A percentile compares a stretch with the other conserved stretches of the same genome.
Conservation (phyloP, 2,329 filamentous ascomycete species). For the Phyllosticta citribraziliensis region DNA sequence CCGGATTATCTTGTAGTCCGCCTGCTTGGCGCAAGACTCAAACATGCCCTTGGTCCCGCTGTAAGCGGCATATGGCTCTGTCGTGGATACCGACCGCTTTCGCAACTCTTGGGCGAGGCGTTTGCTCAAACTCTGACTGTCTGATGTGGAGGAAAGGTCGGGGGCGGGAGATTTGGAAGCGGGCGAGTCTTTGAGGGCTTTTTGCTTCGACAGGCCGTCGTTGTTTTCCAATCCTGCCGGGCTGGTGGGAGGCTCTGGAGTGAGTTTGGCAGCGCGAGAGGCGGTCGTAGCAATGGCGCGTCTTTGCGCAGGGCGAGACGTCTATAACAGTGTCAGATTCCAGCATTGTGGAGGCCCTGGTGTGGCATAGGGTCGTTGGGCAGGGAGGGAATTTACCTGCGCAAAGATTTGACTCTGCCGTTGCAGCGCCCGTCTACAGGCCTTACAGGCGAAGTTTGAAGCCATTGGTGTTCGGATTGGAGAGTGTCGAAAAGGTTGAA, state of each 20-base stretch:
- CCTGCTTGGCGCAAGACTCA: conserved; percentile 61
- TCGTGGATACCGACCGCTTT: conserved; percentile 24
- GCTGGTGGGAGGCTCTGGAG: background rate
- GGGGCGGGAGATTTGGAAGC: conserved; percentile 13
- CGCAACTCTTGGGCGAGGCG: conserved; percentile 21
- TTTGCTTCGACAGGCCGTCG: conserved; percentile 12
- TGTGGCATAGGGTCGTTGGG: conserved; percentile 11
- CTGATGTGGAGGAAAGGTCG: background rate
- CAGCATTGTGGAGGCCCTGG: background rate
- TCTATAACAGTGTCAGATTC: conserved; percentile 2
- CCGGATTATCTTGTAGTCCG: conserved; percentile 66
- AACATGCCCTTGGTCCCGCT: conserved; percentile 70
- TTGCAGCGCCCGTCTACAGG: conserved; percentile 23
- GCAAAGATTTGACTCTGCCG: conserved; percentile 1
- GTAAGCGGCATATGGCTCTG: conserved; percentile 67
- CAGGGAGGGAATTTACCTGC: conserved; percentile 2
- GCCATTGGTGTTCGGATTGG: conserved; percentile 20
- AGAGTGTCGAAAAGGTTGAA: background rate
- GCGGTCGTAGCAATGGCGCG: background rate
- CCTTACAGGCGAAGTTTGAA: conserved; percentile 26
- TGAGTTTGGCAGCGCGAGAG: background rate
- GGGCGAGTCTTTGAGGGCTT: background rate
- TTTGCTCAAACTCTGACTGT: background rate
- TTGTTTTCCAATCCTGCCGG: conserved; percentile 8
- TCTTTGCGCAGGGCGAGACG: conserved; percentile 14